Evolutionary conservation across 2,329 filamentous ascomycete species (phyloP).

Genomic region (Pyrenochaeta sp.): DNA sequence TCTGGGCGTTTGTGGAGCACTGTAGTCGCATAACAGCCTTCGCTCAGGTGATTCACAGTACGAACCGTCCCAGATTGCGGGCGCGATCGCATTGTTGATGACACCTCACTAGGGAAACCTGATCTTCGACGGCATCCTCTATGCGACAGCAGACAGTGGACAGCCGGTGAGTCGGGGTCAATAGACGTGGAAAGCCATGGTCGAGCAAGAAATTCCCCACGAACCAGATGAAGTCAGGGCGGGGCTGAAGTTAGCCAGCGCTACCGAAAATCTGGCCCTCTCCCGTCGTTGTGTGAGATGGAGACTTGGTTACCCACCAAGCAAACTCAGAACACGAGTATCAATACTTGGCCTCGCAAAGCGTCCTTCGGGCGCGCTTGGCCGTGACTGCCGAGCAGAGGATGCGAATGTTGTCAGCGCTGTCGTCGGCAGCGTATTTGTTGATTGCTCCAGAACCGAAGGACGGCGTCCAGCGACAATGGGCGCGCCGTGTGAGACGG

Average conservation of each 20-base stretch:
- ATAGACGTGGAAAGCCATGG: background rate
- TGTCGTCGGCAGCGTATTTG: constrained; percentile 3
- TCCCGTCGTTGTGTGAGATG: constrained; percentile 8
- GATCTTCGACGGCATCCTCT: background rate
- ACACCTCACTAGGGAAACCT: constrained; percentile 1
- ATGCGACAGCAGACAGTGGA: background rate
- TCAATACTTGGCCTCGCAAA: constrained; percentile 23
- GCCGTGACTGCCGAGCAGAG: constrained; percentile 6
- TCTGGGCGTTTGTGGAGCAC: constrained; percentile 28
- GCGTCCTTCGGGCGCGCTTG: constrained; percentile 7
- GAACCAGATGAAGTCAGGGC: constrained; percentile 7
- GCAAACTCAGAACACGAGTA: constrained; percentile 22
- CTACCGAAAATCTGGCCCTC: constrained; percentile 1
- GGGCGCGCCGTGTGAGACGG: background rate
- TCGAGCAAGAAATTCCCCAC: constrained; percentile 2
- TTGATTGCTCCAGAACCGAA: constrained; percentile 11
- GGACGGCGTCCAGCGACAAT: constrained; percentile 4
- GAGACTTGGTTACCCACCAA: constrained; percentile 3
- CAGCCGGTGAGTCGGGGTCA: background rate
- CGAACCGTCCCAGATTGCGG: background rate
- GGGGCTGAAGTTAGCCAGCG: constrained; percentile 16
- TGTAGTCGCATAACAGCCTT: constrained; percentile 7
- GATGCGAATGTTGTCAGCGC: constrained; percentile 2
- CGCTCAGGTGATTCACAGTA: background rate
- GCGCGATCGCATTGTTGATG: background rate